Evolutionary conservation across 2,329 filamentous ascomycete genomes (phyloP).

Genomic region (Aureobasidium sp.): DNA sequence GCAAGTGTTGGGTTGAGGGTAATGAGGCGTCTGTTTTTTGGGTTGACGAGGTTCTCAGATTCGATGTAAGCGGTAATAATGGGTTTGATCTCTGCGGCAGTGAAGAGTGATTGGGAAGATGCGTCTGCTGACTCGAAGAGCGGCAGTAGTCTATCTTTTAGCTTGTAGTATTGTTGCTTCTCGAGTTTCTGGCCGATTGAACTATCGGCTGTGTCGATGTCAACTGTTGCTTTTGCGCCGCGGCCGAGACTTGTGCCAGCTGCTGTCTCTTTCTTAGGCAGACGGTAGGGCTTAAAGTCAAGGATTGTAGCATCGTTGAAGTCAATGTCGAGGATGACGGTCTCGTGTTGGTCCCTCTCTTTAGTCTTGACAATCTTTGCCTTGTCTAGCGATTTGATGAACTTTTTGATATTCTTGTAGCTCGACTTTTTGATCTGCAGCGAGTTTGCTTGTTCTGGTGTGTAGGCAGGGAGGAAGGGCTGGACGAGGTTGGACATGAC

Average conservation of each 20-base stretch:
- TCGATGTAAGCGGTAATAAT: conserved; percentile 52
- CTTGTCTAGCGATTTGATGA: conserved; percentile 61
- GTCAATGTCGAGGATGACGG: conserved; percentile 56
- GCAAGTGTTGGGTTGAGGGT: conserved; percentile 55
- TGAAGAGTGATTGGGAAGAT: conserved; percentile 44
- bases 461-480: conserved; percentile 56
- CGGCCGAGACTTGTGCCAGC: conserved; percentile 30
- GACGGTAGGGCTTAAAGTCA: conserved; percentile 53
- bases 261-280: conserved; percentile 49
- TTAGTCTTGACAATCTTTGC: conserved; percentile 55
- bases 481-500: conserved; percentile 57
- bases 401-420: conserved; percentile 63
- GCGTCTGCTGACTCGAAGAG: conserved; percentile 45
- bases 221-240: conserved; percentile 31
- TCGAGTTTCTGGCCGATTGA: conserved; percentile 41
- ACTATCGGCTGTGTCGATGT: conserved; percentile 30
- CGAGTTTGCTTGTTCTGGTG: conserved; percentile 45
- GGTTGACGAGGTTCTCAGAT: conserved; percentile 47
- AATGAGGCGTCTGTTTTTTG: conserved; percentile 53
- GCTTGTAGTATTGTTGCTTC: conserved; percentile 47
- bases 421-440: conserved; percentile 63
- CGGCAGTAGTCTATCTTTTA: conserved; percentile 49
- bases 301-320: conserved; percentile 49
- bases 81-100: conserved; percentile 50
- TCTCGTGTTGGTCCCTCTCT: conserved; percentile 56